Conservation (phyloP, 805 yeast species). For the Kuraishia floccosa region DNA sequence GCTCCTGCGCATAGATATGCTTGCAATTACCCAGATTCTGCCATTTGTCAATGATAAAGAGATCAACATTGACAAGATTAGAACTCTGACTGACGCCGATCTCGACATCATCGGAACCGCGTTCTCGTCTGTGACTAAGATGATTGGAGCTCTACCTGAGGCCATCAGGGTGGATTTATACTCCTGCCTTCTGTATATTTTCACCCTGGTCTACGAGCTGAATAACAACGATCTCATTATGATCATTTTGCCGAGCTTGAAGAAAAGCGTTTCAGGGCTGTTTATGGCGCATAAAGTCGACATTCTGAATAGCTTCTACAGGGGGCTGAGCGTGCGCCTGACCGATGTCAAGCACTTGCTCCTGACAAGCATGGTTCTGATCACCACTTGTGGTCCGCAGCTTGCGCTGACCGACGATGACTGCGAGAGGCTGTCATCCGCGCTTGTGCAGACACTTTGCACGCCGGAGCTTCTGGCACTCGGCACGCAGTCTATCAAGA, state of each 20-base stretch:
- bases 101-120: constrained; percentile 33
- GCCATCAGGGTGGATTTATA: constrained; percentile 61
- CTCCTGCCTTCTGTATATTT: constrained; percentile 55
- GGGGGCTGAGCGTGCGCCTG: constrained; percentile 19
- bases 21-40: constrained; percentile 45
- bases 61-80: constrained; percentile 15
- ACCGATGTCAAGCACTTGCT: constrained; percentile 21
- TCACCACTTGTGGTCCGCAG: constrained; percentile 25
- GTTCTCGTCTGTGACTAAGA: constrained; percentile 42
- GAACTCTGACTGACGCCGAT: constrained; percentile 16
- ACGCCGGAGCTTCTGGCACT: constrained; percentile 23
- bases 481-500: constrained; percentile 51
- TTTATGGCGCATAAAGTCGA: constrained; percentile 11
- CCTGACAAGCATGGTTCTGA: constrained; percentile 30
- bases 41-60: constrained; percentile 47
- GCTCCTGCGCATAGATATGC: constrained; percentile 55
- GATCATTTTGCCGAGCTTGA: constrained; percentile 37
- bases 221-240: constrained; percentile 32
- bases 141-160: constrained; percentile 55
- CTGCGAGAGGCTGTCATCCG: constrained; percentile 19
- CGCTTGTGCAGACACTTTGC: constrained; percentile 22
- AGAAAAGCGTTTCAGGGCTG: constrained; percentile 25
- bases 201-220: constrained; percentile 43
- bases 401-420: constrained; percentile 22
- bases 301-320: constrained; percentile 24